Percentiles rank a stretch among this genome's conserved stretches.
Evolutionary conservation across 2,329 filamentous ascomycete species (phyloP).

Genomic region (Ophiocordyceps unilateralis): DNA sequence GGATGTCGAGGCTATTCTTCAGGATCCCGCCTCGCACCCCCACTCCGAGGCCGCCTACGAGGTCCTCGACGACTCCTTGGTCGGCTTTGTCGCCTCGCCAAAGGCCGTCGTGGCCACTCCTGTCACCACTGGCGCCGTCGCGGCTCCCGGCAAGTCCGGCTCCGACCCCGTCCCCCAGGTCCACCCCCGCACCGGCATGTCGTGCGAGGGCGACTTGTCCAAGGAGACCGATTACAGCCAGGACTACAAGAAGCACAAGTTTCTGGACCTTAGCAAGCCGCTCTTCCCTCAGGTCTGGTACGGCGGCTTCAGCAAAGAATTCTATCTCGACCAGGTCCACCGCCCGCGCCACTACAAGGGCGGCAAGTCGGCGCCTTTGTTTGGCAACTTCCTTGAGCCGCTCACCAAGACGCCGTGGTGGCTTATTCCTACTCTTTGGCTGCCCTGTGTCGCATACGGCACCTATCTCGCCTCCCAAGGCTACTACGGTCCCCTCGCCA

Average conservation of each 20-base stretch:
- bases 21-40: constrained; percentile 64
- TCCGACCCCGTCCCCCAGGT: constrained; percentile 16
- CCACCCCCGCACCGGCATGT: constrained; percentile 67
- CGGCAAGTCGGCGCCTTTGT: constrained; percentile 78
- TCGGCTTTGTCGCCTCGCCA: constrained; percentile 60
- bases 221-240: constrained; percentile 60
- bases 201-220: constrained; percentile 68
- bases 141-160: constrained; percentile 6
- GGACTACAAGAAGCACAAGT: constrained; percentile 86
- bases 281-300: constrained; percentile 77
- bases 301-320: constrained; percentile 82
- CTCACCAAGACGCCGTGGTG: constrained; percentile 91
- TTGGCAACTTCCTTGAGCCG: constrained; percentile 98
- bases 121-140: background rate
- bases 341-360: constrained; percentile 91
- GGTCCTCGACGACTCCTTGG: constrained; percentile 69
- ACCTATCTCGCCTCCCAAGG: constrained; percentile 46
- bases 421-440: constrained; percentile 68
- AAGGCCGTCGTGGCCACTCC: constrained; percentile 23
- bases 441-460: constrained; percentile 64
- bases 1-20: constrained; percentile 68
- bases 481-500: constrained; percentile 28
- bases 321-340: constrained; percentile 93
- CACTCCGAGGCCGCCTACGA: constrained; percentile 95
- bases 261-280: constrained; percentile 74